Evolutionary conservation across 179 eudicot species (phyloP).

Genomic region (Sideroxylon spinosum): DNA sequence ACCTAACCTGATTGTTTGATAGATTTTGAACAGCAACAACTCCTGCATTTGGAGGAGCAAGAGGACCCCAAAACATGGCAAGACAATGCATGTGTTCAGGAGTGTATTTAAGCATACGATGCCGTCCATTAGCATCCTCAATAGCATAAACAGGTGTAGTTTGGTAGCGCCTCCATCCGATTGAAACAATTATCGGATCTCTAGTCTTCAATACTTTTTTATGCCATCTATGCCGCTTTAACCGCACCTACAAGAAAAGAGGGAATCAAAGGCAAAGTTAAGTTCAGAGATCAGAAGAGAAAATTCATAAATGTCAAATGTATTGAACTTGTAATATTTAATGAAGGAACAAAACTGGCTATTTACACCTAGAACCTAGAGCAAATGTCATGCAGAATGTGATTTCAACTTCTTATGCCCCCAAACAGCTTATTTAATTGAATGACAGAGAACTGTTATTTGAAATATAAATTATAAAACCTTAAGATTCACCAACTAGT

Average conservation of each 20-base stretch:
- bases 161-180: slow-evolving; percentile 98
- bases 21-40: slow-evolving; percentile 83
- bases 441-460: not conserved
- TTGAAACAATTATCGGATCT: slow-evolving; percentile 83
- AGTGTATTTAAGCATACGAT: slow-evolving; percentile 93
- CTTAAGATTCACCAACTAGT: not conserved
- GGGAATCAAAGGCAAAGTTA: not conserved
- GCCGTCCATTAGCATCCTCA: slow-evolving; percentile 78
- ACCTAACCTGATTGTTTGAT: slow-evolving; percentile 68
- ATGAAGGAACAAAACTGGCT: not conserved
- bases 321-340: not conserved
- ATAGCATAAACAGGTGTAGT: slow-evolving; percentile 84
- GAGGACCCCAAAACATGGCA: slow-evolving; percentile 99
- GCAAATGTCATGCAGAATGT: not conserved
- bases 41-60: slow-evolving; percentile 90
- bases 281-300: not conserved
- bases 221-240: slow-evolving; percentile 97
- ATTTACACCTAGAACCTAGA: not conserved
- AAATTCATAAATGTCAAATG: not conserved
- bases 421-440: not conserved
- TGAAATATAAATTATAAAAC: not conserved
- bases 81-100: slow-evolving; percentile 99
- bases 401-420: not conserved
- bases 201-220: slow-evolving; percentile 86
- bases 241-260: slow-evolving; percentile 47